Conservation (phyloP, 371 early-diverging fungal species). For the Mortierella sp. region DNA sequence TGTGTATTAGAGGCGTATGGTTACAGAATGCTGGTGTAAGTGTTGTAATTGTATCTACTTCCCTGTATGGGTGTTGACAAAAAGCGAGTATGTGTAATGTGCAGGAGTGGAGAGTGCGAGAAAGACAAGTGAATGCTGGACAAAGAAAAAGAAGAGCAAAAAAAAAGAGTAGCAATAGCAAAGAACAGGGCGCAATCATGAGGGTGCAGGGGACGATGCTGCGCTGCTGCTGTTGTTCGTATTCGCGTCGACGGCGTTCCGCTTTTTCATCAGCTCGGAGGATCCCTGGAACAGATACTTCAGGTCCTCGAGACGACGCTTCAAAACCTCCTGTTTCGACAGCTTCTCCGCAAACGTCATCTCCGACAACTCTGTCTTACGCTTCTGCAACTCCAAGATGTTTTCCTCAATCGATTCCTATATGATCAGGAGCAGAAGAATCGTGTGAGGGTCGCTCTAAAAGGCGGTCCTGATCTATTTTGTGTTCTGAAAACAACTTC, state of each 20-base stretch:
- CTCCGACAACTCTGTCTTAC: conserved; percentile 52
- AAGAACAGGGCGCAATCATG: neutral
- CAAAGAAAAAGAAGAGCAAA: neutral
- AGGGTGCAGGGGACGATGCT: conserved; percentile 2
- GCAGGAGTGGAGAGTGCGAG: neutral
- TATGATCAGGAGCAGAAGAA: neutral
- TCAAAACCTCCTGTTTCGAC: conserved; percentile 56
- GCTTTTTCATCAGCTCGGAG: conserved; percentile 48
- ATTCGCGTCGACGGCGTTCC: neutral
- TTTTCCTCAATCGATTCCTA: conserved; percentile 63
- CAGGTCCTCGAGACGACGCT: conserved; percentile 55
- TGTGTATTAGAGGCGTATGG: neutral
- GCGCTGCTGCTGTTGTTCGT: neutral
- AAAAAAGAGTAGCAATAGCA: neutral
- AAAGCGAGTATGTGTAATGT: neutral
- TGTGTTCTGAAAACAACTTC: neutral
- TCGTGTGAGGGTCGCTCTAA: neutral
- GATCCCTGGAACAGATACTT: conserved; percentile 49
- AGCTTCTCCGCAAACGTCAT: conserved; percentile 56
- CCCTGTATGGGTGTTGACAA: neutral
- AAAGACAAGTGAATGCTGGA: too few relatives aligned
- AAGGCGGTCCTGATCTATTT: too few relatives aligned
- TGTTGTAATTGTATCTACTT: neutral
- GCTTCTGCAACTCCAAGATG: conserved; percentile 53
- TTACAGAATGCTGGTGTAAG: neutral